Evolutionary conservation across 352 stramenopile species (phyloP).

Genomic region (Phytophthora hybrid): DNA sequence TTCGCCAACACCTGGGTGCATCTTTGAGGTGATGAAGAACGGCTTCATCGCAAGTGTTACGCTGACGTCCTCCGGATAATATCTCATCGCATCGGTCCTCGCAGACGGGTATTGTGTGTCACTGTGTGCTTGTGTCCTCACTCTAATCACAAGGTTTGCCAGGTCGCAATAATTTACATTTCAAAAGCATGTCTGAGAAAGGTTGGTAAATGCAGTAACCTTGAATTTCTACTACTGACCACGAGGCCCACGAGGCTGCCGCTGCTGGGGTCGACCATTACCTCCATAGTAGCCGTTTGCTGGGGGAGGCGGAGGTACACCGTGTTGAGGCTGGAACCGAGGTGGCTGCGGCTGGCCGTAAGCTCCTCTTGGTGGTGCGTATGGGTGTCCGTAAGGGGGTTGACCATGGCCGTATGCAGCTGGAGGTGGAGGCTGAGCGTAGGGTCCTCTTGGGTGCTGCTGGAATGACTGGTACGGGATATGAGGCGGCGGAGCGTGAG

Average conservation of each 20-base stretch:
- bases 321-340: slow-evolving; percentile 24
- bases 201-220: slow-evolving; percentile 10
- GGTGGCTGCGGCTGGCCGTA: slow-evolving; percentile 25
- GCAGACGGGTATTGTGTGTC: not conserved
- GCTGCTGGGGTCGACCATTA: slow-evolving; percentile 26
- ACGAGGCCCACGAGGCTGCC: slow-evolving; percentile 42
- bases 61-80: slow-evolving; percentile 41
- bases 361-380: slow-evolving; percentile 4
- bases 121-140: not conserved
- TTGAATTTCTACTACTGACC: slow-evolving; percentile 37
- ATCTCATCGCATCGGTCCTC: too few species aligned
- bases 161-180: slow-evolving; percentile 45
- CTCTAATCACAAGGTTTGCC: slow-evolving; percentile 16
- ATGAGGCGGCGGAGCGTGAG: slow-evolving; percentile 28
- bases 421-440: slow-evolving; percentile 22
- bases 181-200: slow-evolving; percentile 27
- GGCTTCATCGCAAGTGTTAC: slow-evolving; percentile 80
- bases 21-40: slow-evolving; percentile 89
- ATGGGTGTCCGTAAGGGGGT: slow-evolving; percentile 20
- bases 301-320: slow-evolving; percentile 21
- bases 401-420: slow-evolving; percentile 25
- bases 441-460: slow-evolving; percentile 15
- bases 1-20: slow-evolving; percentile 70
- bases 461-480: slow-evolving; percentile 41
- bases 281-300: slow-evolving; percentile 27